Base-by-base conservation (phyloP, 768 basidiomycete species). In the Podaxis sp. region DNA sequence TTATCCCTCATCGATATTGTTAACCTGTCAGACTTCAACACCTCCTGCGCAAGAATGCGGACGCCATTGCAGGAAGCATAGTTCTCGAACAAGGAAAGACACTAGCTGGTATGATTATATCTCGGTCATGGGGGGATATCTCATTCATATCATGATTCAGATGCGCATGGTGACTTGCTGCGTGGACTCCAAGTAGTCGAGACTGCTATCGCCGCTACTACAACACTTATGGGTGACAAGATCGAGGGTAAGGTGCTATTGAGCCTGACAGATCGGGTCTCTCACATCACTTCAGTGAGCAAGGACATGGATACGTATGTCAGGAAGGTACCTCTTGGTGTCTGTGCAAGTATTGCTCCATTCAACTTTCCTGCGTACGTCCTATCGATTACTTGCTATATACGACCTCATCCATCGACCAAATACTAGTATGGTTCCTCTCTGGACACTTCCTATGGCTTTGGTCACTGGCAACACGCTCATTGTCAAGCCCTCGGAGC, bases 31-130 rank as follows among this genome's bases (percentile, higher is more conserved):
- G 96, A 67, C 82, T 98, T 33, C 96, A 98, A 71, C 83, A 87
- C 63, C 82, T 93, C 33, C 86, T 99, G 61, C 89, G 95, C 50
- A 80, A 91, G 72, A 87, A 98, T 73, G 83, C 89, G 7, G 93
- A 94, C 68, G 89, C 88, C 54, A 82, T 99, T 59, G 96, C 95
- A 0, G 82, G 80, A 49, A 94, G 89, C 67, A 98, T 98, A 59
- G 94, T 96, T 19, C 76, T 98, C 24, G 96, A 98, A 73, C 96
- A 98, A 75, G 96, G 96, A 17, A 98, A 98, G 78, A 99, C 96
- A 0, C 75, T 92, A 47, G 85, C 91, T 66, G 91, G 91, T 91
- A 66, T 11, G 75, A 64, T 29, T n/a, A 50, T 36, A 25, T 60
- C 33, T 38, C 38, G 13, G 7, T 27, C 19, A 2, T 29, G 4